Percentiles rank a stretch among this genome's conserved stretches.
Evolutionary conservation across 495 filamentous ascomycete genomes (phyloP).

Genomic region (Aspergillus baeticus): DNA sequence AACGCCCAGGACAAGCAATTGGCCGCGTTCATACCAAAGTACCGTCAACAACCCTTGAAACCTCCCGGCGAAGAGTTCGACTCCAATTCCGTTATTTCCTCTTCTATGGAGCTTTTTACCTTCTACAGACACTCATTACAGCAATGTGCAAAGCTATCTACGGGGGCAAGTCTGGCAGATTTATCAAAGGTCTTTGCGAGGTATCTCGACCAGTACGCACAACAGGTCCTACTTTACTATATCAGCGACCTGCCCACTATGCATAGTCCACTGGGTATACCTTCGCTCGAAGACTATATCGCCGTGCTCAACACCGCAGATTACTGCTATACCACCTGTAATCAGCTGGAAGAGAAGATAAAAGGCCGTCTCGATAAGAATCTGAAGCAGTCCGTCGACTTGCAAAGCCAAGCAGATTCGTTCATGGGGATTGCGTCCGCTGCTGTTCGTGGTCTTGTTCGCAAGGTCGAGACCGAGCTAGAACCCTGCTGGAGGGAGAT

Average conservation of each 20-base stretch:
- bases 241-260: constrained; percentile 59
- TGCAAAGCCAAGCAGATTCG: constrained; percentile 88
- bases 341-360: constrained; percentile 91
- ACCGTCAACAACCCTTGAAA: constrained; percentile 78
- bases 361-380: constrained; percentile 81
- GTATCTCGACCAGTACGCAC: constrained; percentile 93
- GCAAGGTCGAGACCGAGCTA: constrained; percentile 75
- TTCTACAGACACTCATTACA: constrained; percentile 89
- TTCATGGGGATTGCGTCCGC: constrained; percentile 95
- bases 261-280: constrained; percentile 49
- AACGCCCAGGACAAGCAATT: constrained; percentile 93
- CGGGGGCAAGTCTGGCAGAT: constrained; percentile 81
- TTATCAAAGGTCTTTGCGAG: constrained; percentile 83
- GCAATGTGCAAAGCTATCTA: constrained; percentile 95
- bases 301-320: constrained; percentile 94
- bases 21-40: constrained; percentile 81
- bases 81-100: constrained; percentile 82
- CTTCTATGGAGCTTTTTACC: constrained; percentile 94
- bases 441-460: constrained; percentile 78
- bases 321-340: constrained; percentile 92
- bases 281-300: constrained; percentile 73
- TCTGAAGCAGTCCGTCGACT: constrained; percentile 71
- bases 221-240: constrained; percentile 83
- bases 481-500: constrained; percentile 95
- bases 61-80: constrained; percentile 90